phyloP scores from a whole-genome alignment of 306 rosid species.

The Lablab purpureus region DNA sequence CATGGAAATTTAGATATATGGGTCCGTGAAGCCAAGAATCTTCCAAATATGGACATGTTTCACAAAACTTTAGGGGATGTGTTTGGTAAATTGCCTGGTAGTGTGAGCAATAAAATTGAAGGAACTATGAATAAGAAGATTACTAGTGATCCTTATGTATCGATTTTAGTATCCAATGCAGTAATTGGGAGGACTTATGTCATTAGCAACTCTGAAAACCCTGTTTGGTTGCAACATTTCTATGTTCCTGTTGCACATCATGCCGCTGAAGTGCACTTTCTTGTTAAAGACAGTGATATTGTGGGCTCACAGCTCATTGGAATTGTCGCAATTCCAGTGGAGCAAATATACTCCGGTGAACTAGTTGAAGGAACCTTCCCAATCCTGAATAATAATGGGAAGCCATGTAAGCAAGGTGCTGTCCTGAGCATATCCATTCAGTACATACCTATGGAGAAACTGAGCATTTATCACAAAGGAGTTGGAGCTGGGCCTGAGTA shows the following conservation, averaged over 20 bases:
- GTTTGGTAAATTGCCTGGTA: conserved; percentile 75
- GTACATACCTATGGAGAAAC: conserved; percentile 76
- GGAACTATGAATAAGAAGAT: conserved; percentile 71
- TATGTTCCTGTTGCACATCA: conserved; percentile 83
- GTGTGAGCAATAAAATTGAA: conserved; percentile 69
- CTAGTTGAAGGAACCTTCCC: conserved; percentile 75
- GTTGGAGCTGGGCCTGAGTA: conserved; percentile 90
- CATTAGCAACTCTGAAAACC: conserved; percentile 84
- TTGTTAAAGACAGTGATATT: conserved; percentile 86
- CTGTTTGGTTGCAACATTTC: conserved; percentile 91
- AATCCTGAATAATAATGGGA: conserved; percentile 69
- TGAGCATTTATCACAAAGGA: conserved; percentile 78
- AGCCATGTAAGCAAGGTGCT: conserved; percentile 86
- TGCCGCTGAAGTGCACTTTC: conserved; percentile 85
- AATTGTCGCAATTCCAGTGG: conserved; percentile 78
- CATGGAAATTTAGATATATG: conserved; percentile 94
- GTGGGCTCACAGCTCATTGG: conserved; percentile 94
- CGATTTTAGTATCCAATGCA: conserved; percentile 74
- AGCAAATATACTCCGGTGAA: conserved; percentile 71
- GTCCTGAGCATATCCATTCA: conserved; percentile 75
- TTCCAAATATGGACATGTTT: conserved; percentile 97
- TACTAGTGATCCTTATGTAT: conserved; percentile 92
- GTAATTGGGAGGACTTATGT: conserved; percentile 92
- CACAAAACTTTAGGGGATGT: conserved; percentile 86
- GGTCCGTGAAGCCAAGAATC: conserved; percentile 75